Evolutionary conservation across 495 filamentous ascomycete species (phyloP).

Genomic region (Chaetomidium leptoderma): DNA sequence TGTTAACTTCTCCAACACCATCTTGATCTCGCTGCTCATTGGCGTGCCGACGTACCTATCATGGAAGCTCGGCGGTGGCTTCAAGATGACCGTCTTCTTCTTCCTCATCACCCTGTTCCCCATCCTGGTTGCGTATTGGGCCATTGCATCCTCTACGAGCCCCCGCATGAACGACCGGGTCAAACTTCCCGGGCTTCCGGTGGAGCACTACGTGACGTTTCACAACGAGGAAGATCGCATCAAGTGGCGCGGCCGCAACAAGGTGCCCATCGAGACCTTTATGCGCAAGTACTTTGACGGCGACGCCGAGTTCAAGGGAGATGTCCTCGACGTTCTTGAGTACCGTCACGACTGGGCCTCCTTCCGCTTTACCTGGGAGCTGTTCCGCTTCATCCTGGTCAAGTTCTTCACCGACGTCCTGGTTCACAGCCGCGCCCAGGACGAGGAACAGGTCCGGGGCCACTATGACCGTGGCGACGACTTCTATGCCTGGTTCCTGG

Average conservation of each 20-base stretch:
- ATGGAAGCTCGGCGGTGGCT: constrained; percentile 64
- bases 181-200: constrained; percentile 66
- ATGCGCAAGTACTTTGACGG: constrained; percentile 86
- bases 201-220: constrained; percentile 83
- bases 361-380: constrained; percentile 68
- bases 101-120: constrained; percentile 60
- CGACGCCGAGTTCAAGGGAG: constrained; percentile 81
- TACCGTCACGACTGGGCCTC: constrained; percentile 84
- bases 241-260: constrained; percentile 71
- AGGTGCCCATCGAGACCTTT: constrained; percentile 83
- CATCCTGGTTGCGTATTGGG: constrained; percentile 69
- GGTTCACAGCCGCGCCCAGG: constrained; percentile 73
- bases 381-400: constrained; percentile 46
- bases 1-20: constrained; percentile 64
- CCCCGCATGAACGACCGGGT: constrained; percentile 78
- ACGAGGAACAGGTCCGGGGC: constrained; percentile 82
- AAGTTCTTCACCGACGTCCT: constrained; percentile 70
- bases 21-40: constrained; percentile 55
- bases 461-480: constrained; percentile 88
- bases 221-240: constrained; percentile 65
- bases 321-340: constrained; percentile 73
- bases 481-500: constrained; percentile 86
- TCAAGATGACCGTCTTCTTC: constrained; percentile 69
- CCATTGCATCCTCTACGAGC: constrained; percentile 57
- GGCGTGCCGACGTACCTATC: constrained; percentile 63